These are phyloP conservation scores for Malus hybrid DNA, from an alignment of 331 rosid genomes.

Conservation along the genomic window DNA sequence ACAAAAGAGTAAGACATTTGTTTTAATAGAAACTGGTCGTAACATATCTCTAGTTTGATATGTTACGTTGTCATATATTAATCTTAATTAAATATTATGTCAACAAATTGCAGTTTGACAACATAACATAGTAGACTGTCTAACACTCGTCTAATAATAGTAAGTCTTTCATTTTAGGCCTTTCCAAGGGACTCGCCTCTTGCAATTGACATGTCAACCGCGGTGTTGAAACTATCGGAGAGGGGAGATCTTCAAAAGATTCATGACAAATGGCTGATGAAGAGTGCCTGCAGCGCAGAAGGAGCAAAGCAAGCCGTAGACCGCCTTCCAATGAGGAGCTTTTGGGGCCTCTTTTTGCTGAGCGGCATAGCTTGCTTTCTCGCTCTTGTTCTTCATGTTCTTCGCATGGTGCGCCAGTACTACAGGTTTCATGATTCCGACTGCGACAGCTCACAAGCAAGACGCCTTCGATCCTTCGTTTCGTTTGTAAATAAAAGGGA, in stretches of 20 bases:
- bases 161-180: constrained; percentile 17
- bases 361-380: constrained; percentile 30
- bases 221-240: constrained; percentile 46
- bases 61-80: too few relatives aligned
- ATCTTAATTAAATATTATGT: too few relatives aligned
- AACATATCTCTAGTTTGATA: too few relatives aligned
- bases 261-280: constrained; percentile 69
- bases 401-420: constrained; percentile 20
- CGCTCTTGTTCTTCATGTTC: not conserved
- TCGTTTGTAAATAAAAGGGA: constrained; percentile 12
- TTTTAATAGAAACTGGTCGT: too few relatives aligned
- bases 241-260: constrained; percentile 50
- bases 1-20: too few relatives aligned
- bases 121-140: too few relatives aligned
- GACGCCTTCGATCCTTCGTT: not conserved
- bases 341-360: constrained; percentile 58
- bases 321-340: constrained; percentile 45
- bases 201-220: constrained; percentile 62
- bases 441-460: not conserved
- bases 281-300: constrained; percentile 58
- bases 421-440: not conserved
- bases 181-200: constrained; percentile 58
- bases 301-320: constrained; percentile 47
- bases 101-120: too few relatives aligned
- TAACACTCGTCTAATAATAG: not conserved